Evolutionary conservation across 2,329 filamentous ascomycete species (phyloP).

Genomic region (Podosphaera xanthii): DNA sequence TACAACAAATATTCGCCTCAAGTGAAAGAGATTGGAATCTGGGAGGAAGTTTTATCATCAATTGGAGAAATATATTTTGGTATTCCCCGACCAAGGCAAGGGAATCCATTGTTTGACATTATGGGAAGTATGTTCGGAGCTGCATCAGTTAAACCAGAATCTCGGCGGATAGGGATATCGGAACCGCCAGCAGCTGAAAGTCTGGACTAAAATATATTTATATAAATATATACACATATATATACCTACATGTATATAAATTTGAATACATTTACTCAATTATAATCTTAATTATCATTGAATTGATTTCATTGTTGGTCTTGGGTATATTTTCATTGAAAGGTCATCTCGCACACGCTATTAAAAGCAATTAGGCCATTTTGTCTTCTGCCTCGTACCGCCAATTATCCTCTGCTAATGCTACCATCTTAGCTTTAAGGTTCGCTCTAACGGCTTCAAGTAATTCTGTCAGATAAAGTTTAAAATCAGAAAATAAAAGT

Average conservation of each 20-base stretch:
- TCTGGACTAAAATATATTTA: slow-evolving; percentile 25
- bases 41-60: slow-evolving; percentile 64
- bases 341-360: neutral
- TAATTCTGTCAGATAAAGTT: slow-evolving; percentile 28
- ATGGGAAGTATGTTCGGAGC: slow-evolving; percentile 81
- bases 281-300: neutral
- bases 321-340: no score
- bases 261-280: neutral
- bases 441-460: slow-evolving; percentile 46
- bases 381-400: slow-evolving; percentile 47
- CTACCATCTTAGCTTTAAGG: slow-evolving; percentile 47
- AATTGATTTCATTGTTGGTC: neutral
- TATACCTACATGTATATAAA: no score
- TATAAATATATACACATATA: no score
- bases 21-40: slow-evolving; percentile 52
- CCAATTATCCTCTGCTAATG: slow-evolving; percentile 67
- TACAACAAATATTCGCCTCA: slow-evolving; percentile 59
- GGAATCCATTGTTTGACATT: slow-evolving; percentile 91
- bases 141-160: slow-evolving; percentile 18
- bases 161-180: slow-evolving; percentile 17
- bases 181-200: slow-evolving; percentile 32
- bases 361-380: slow-evolving; percentile 4
- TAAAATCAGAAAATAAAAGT: slow-evolving; percentile 4
- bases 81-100: slow-evolving; percentile 69
- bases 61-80: slow-evolving; percentile 95